Conservation (phyloP, 805 yeast species). For the Jamesozyma spencerorum region DNA sequence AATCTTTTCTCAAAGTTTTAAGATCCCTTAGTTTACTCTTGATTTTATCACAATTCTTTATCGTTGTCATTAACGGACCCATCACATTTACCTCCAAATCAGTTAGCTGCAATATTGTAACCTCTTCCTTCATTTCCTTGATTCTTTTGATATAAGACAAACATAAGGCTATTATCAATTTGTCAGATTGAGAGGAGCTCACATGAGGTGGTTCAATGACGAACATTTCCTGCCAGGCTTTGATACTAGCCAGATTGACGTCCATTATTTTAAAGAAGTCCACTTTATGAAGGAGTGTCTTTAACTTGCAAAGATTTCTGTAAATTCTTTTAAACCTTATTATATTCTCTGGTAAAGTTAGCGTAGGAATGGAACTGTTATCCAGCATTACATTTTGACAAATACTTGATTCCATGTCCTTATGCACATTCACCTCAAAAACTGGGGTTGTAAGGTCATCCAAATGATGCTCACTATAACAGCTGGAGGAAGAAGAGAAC, state of each 20-base stretch:
- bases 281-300: constrained; percentile 12
- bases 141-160: constrained; percentile 23
- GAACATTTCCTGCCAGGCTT: constrained; percentile 26
- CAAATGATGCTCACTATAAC: neutral
- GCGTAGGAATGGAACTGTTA: too few species aligned
- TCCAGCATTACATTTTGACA: neutral
- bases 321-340: constrained; percentile 16
- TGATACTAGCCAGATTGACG: constrained; percentile 12
- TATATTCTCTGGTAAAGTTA: constrained; percentile 18
- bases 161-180: constrained; percentile 22
- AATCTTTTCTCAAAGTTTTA: constrained; percentile 28
- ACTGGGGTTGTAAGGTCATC: too few species aligned
- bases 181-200: constrained; percentile 1
- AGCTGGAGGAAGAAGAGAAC: constrained; percentile 1
- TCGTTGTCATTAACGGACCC: constrained; percentile 20
- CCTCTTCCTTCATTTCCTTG: constrained; percentile 20
- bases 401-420: neutral
- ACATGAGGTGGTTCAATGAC: constrained; percentile 4
- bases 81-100: constrained; percentile 24
- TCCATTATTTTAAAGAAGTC: constrained; percentile 17
- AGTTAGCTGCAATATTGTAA: constrained; percentile 20
- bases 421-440: too few species aligned
- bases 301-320: constrained; percentile 14
- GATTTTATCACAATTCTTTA: constrained; percentile 21
- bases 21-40: constrained; percentile 26